Evolutionary conservation across 148 eudicot genomes (phyloP).

Genomic region (Tetragonia tetragonoides): DNA sequence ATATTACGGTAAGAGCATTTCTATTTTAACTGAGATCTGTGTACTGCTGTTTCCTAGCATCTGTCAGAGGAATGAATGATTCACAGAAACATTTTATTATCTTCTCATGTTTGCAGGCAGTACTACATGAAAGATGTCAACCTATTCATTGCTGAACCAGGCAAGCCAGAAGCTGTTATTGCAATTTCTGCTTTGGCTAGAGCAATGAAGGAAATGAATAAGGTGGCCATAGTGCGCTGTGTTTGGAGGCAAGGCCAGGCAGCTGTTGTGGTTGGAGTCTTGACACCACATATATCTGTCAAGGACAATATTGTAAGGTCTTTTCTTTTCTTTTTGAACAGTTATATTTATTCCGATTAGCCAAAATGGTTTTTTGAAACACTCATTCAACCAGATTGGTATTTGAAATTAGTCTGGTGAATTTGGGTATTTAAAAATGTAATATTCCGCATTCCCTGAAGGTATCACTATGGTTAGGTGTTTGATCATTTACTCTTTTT

Average conservation of each 20-base stretch:
- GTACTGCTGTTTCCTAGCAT: not conserved
- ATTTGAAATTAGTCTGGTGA: too few species aligned
- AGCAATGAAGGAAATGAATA: constrained; percentile 90
- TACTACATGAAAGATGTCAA: constrained; percentile 92
- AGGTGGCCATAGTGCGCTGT: constrained; percentile 91
- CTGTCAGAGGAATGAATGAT: not conserved
- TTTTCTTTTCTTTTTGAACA: not conserved
- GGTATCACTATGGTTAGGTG: too few species aligned
- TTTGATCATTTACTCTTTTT: too few species aligned
- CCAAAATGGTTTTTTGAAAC: too few species aligned
- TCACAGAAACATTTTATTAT: not conserved
- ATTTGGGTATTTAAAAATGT: too few species aligned
- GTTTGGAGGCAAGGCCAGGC: constrained; percentile 96
- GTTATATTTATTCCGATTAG: too few species aligned
- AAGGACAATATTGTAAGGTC: constrained; percentile 68
- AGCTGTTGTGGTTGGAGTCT: constrained; percentile 79
- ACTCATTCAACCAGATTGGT: too few species aligned
- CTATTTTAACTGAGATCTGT: constrained; percentile 12
- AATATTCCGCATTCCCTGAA: too few species aligned
- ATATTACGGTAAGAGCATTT: constrained; percentile 59
- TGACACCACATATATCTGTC: constrained; percentile 79
- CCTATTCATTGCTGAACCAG: constrained; percentile 89
- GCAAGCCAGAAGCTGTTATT: constrained; percentile 62
- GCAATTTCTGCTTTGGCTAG: constrained; percentile 92
- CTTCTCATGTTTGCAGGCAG: constrained; percentile 47